phyloP scores from a whole-genome alignment of 1,284 basidiomycete genomes.

The Ustilago vetiveriae region DNA sequence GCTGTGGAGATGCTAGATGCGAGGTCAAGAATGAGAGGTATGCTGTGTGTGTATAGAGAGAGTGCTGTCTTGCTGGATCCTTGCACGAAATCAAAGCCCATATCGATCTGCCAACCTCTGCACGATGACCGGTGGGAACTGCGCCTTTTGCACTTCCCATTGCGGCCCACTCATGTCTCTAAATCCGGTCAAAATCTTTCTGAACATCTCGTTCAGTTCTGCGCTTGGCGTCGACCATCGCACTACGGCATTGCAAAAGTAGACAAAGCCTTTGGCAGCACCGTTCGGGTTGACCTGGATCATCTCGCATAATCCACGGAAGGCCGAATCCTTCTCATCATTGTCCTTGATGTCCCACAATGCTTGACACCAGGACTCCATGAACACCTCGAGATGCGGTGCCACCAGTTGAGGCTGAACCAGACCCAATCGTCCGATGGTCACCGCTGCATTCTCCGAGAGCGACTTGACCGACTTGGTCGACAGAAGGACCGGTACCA shows the following conservation, averaged over 20 bases:
- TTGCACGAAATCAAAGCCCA: slow-evolving; percentile 43
- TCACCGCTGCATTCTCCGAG: slow-evolving; percentile 97
- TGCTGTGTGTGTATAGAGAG: neutral
- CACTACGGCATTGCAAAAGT: slow-evolving; percentile 67
- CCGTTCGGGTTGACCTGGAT: slow-evolving; percentile 86
- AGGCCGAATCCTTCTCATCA: slow-evolving; percentile 99
- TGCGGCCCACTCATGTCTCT: slow-evolving; percentile 81
- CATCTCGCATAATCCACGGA: slow-evolving; percentile 94
- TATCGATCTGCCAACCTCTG: slow-evolving; percentile 59
- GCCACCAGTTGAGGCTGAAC: slow-evolving; percentile 89
- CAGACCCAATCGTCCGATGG: slow-evolving; percentile 94
- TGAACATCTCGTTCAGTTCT: slow-evolving; percentile 59
- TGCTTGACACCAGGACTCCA: slow-evolving; percentile 95
- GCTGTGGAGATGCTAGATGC: too few relatives aligned
- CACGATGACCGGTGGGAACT: slow-evolving; percentile 61
- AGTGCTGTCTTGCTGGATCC: too few relatives aligned
- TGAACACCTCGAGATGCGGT: slow-evolving; percentile 87
- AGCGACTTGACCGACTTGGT: slow-evolving; percentile 91
- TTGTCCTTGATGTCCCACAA: slow-evolving; percentile 99
- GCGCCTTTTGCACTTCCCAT: slow-evolving; percentile 59
- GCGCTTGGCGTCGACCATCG: slow-evolving; percentile 63
- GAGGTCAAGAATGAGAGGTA: neutral
- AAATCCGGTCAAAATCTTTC: slow-evolving; percentile 79
- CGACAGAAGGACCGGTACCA: slow-evolving; percentile 90
- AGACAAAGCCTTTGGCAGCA: slow-evolving; percentile 62